Percentiles rank a stretch among this genome's conserved stretches.
Evolutionary conservation across 257 asterid species (phyloP).

Genomic region (Verbena officinalis): DNA sequence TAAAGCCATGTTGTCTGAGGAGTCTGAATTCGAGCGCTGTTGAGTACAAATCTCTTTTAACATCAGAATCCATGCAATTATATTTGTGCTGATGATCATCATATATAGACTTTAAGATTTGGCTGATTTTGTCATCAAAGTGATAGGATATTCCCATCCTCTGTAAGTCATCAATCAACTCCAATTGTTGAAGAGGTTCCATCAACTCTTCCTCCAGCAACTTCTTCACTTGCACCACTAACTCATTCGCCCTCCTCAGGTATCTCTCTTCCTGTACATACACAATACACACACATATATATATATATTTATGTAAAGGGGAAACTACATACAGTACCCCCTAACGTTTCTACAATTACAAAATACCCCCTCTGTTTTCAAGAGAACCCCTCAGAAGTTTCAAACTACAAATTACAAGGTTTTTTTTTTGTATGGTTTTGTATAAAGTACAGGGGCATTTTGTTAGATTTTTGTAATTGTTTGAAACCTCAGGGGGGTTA

Average conservation of each 20-base stretch:
- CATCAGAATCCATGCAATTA: background rate
- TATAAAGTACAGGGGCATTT: too few species aligned
- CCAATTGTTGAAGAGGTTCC: constrained; percentile 17
- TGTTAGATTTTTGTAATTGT: too few species aligned
- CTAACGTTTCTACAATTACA: too few species aligned
- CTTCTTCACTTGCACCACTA: constrained; percentile 26
- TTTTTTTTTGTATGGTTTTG: too few species aligned
- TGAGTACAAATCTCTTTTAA: constrained; percentile 20
- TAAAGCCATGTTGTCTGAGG: constrained; percentile 28
- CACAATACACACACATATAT: background rate
- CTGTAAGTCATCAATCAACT: constrained; percentile 33
- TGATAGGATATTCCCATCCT: constrained; percentile 27
- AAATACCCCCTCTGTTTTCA: too few species aligned
- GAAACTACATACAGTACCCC: background rate
- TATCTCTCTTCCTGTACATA: constrained; percentile 15
- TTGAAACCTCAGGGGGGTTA: too few species aligned
- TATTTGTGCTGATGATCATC: background rate
- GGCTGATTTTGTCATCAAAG: constrained; percentile 26
- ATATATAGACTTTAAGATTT: background rate
- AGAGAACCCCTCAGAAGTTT: too few species aligned
- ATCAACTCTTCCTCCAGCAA: background rate
- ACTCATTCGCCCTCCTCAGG: background rate
- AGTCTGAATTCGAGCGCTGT: constrained; percentile 32
- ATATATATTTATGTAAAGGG: background rate
- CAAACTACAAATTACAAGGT: too few species aligned